Conservation (phyloP, 2,329 filamentous ascomycete species). For the Stagonosporopsis tanaceti region DNA sequence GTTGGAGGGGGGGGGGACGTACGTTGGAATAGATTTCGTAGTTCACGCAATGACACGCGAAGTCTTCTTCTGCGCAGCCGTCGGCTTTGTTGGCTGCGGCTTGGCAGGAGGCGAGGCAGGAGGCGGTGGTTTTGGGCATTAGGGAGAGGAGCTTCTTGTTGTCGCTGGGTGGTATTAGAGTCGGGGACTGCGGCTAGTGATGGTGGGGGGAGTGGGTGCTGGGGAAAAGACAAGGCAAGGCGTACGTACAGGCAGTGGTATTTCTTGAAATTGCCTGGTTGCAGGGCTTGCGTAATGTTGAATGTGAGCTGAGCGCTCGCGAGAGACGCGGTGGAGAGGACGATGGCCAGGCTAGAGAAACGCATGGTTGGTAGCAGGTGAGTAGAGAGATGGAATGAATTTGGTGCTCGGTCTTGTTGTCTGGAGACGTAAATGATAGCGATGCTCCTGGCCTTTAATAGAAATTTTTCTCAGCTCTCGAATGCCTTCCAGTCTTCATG, state of each 20-base stretch:
- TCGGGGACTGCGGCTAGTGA: neutral
- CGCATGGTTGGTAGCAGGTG: conserved; percentile 5
- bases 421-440: neutral
- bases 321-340: conserved; percentile 5
- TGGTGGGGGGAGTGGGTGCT: no score
- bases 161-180: conserved; percentile 13
- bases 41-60: conserved; percentile 36
- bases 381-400: neutral
- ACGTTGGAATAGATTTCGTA: conserved; percentile 31
- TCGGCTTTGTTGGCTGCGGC: conserved; percentile 27
- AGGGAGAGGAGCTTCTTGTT: conserved; percentile 22
- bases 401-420: neutral
- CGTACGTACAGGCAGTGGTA: conserved; percentile 35
- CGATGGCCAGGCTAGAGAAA: conserved; percentile 4
- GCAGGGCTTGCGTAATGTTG: conserved; percentile 32
- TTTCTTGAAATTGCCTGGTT: conserved; percentile 28
- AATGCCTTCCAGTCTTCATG: neutral
- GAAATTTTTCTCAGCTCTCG: neutral
- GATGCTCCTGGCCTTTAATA: conserved; percentile 2
- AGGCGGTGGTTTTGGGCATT: conserved; percentile 18
- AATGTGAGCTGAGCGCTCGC: conserved; percentile 29
- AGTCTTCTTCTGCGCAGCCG: conserved; percentile 34
- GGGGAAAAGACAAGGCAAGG: no score
- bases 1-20: neutral
- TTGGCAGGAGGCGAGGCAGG: conserved; percentile 31